phyloP scores from a whole-genome alignment of 352 stramenopile genomes.

The Pythium chondricola region DNA sequence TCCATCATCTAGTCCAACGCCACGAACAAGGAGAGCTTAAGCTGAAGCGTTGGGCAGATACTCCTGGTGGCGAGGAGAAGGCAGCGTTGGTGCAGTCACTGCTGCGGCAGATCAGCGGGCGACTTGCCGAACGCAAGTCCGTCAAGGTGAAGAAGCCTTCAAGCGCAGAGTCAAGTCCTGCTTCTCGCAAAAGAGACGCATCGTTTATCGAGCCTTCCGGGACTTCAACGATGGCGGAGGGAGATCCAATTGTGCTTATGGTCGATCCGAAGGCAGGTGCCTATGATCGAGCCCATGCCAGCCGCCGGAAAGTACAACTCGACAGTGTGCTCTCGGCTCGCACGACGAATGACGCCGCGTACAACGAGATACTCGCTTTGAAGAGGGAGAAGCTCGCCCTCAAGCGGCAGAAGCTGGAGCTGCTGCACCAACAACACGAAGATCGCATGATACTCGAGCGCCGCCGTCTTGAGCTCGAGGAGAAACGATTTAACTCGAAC shows the following conservation, averaged over 20 bases:
- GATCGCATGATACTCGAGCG: conserved; percentile 29
- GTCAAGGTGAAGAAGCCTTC: conserved; percentile 10
- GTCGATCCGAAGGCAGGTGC: too few relatives aligned
- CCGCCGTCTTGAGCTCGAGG: conserved; percentile 18
- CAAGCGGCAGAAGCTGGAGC: conserved; percentile 34
- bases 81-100: conserved; percentile 22
- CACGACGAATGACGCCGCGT: conserved; percentile 9
- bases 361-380: conserved; percentile 22
- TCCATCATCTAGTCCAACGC: conserved; percentile 31
- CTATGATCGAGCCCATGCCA: too few relatives aligned
- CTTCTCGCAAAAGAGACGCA: too few relatives aligned
- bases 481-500: too few relatives aligned
- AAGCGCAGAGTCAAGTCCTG: conserved; percentile 9
- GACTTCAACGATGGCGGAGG: too few relatives aligned
- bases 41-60: conserved; percentile 25
- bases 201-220: too few relatives aligned
- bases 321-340: not conserved
- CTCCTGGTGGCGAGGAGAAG: conserved; percentile 17
- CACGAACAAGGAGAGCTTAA: conserved; percentile 27
- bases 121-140: conserved; percentile 17
- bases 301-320: not conserved
- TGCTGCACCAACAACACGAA: conserved; percentile 30
- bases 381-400: conserved; percentile 34
- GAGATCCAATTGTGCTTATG: too few relatives aligned
- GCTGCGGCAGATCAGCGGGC: conserved; percentile 18